phyloP scores from a whole-genome alignment of 148 eudicot genomes.

The Persicaria tinctoria region DNA sequence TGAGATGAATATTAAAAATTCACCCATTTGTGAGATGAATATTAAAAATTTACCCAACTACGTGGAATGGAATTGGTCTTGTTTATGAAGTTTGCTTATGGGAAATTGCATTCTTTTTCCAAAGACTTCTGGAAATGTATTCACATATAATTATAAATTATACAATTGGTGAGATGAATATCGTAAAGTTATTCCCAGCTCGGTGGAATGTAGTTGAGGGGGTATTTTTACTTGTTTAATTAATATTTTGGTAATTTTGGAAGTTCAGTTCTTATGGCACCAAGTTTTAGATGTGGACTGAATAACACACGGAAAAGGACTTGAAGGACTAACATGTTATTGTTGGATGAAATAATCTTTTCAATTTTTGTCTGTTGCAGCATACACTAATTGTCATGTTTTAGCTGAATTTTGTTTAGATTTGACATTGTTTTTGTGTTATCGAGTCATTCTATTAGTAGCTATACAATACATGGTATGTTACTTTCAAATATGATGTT shows the following conservation, averaged over 20 bases:
- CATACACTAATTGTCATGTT: not conserved
- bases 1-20: not conserved
- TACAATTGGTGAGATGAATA: not conserved
- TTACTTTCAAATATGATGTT: not conserved
- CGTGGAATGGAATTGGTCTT: not conserved
- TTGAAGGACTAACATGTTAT: not conserved
- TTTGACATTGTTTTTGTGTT: not conserved
- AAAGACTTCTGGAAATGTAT: not conserved
- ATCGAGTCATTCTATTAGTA: not conserved
- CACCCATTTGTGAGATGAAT: no score
- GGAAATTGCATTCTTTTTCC: not conserved
- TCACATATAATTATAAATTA: not conserved
- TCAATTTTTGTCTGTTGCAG: not conserved
- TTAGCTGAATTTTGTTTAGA: not conserved
- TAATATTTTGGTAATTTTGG: not conserved
- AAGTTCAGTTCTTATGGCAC: not conserved
- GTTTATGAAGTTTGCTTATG: not conserved
- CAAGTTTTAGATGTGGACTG: not conserved
- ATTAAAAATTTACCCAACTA: no score
- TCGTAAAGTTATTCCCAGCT: not conserved
- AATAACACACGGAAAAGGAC: not conserved
- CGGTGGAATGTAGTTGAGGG: not conserved
- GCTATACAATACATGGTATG: not conserved
- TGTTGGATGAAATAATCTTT: not conserved
- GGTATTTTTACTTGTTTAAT: not conserved